Evolutionary conservation across 495 filamentous ascomycete genomes (phyloP), one percentile per base, ranked within the genome.

Genomic region (Mycothermus thermophilus): DNA sequence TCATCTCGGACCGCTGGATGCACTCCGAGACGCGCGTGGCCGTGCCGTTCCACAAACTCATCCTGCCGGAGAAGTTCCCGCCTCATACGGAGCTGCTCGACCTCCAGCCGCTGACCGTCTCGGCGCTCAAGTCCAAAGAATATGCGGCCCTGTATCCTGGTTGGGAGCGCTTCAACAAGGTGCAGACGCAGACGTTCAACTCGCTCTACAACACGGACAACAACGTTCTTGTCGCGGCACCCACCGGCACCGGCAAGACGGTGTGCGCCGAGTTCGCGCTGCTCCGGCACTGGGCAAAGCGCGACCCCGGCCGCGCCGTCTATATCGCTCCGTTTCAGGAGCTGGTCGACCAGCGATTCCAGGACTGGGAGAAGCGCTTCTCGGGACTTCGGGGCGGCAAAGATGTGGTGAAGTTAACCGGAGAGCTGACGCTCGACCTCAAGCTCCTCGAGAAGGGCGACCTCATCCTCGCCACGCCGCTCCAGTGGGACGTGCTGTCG

Each of bases 291-390:
- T 99, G 90, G 92, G 67, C 75, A 1, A 75, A 74, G 37, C 58
- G 61, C 13, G 69, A 77, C 14, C 64, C 77, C 20, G 84, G 84
- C 17, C 77, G 85, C 23, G 86, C 85, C 8, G 85, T 96, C 5
- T 96, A 96, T 55, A 75, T 99, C 46, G 86, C 88, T 17, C 92
- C 92, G 0, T 94, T 92, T 69, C 90, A 96, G 48, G 88, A 95
- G 51, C 69, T 94, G 11, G 76, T 96, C 19, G 85, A 99, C 48
- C 66, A 68, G 25, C 71, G 79, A 29, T 67, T 78, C 37, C 74
- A 74, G 37, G 82, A 93, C 42, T 99, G 90, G 90, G 69, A 77
- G 44, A 74, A 75, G 44, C 75, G 90, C 30, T 61, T 99, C 10
- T 52, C 69, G 14, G 60, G 67, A 5, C 54, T 96, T 24, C 69